Evolutionary conservation across 441 rosid species (phyloP).

Genomic region (Sinapis alba): DNA sequence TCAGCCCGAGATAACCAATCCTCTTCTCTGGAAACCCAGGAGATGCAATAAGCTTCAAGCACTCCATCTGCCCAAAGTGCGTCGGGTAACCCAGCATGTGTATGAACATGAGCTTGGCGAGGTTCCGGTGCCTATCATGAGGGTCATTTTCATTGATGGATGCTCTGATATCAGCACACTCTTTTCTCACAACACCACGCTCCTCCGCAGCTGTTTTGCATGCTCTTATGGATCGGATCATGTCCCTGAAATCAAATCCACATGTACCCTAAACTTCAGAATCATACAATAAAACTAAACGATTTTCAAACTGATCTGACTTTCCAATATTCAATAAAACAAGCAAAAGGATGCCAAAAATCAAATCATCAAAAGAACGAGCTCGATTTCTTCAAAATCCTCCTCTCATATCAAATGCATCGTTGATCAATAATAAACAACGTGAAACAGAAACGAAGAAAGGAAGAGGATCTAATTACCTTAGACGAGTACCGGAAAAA

Average conservation of each 20-base stretch:
- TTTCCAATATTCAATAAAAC: background rate
- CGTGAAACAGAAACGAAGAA: background rate
- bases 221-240: constrained; percentile 96
- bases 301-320: background rate
- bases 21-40: constrained; percentile 88
- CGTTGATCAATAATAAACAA: constrained; percentile 21
- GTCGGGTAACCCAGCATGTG: constrained; percentile 99
- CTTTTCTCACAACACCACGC: constrained; percentile 95
- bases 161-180: constrained; percentile 95
- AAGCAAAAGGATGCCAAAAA: background rate
- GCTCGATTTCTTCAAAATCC: constrained; percentile 16
- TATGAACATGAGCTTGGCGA: constrained; percentile 99
- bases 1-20: constrained; percentile 96
- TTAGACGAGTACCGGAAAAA: constrained; percentile 95
- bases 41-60: constrained; percentile 60
- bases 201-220: constrained; percentile 99
- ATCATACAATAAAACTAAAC: no score
- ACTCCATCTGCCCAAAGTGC: constrained; percentile 99
- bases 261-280: background rate
- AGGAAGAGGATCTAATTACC: constrained; percentile 50
- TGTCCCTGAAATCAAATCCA: constrained; percentile 73
- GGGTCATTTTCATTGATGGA: constrained; percentile 87
- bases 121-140: constrained; percentile 84
- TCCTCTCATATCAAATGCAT: constrained; percentile 13
- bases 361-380: constrained; percentile 9